Conservation (phyloP, 2,329 filamentous ascomycete genomes). For the Dactylellina drechsleri region DNA sequence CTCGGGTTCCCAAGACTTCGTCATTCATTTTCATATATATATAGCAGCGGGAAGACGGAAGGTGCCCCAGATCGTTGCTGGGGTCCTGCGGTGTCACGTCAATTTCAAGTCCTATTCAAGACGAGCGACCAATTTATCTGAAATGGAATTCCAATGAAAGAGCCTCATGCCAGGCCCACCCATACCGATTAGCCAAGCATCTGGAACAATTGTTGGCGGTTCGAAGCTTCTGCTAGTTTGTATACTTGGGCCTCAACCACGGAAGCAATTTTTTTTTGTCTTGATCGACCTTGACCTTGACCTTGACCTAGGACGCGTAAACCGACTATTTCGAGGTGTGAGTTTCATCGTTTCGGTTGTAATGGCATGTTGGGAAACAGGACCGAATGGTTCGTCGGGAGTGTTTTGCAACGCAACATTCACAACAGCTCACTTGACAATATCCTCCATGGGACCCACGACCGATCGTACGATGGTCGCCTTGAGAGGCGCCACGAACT, state of each 20-base stretch:
- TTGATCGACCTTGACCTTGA: too few species aligned
- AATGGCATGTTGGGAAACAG: too few species aligned
- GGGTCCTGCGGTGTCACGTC: constrained; percentile 33
- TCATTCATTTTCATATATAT: constrained; percentile 40
- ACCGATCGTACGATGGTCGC: too few species aligned
- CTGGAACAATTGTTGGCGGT: constrained; percentile 32
- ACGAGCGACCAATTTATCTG: constrained; percentile 29
- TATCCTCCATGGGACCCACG: too few species aligned
- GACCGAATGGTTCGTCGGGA: too few species aligned
- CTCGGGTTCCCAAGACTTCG: constrained; percentile 32
- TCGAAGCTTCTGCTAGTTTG: neutral
- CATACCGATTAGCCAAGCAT: constrained; percentile 3
- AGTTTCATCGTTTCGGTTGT: too few species aligned
- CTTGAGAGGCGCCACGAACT: neutral
- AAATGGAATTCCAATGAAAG: constrained; percentile 15
- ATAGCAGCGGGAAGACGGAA: constrained; percentile 50
- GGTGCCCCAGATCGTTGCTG: constrained; percentile 13
- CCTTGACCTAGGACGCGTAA: too few species aligned
- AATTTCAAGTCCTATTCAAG: neutral
- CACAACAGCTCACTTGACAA: neutral
- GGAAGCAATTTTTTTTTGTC: too few species aligned
- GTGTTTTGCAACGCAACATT: neutral
- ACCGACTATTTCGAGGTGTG: too few species aligned
- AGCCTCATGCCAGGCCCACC: constrained; percentile 23
- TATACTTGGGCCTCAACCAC: neutral